Conservation (phyloP, 306 rosid species). For the Ormosia semicastrata region DNA sequence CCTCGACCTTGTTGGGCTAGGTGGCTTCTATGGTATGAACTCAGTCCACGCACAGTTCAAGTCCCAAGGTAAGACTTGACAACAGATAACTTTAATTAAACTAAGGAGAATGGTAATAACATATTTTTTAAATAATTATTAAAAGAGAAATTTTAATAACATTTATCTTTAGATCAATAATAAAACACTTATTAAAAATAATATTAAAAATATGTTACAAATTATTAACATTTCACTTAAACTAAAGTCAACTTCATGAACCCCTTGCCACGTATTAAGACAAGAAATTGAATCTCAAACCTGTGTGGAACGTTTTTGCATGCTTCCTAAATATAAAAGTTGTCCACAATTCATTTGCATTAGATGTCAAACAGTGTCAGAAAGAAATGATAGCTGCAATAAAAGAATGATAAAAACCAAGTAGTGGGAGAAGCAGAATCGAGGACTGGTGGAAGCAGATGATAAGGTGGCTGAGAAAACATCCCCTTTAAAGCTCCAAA, state of each 20-base stretch:
- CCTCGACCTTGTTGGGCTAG: neutral
- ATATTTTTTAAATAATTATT: too few species aligned
- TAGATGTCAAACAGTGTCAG: neutral
- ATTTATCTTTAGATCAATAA: too few species aligned
- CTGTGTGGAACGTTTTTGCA: conserved; percentile 20
- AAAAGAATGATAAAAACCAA: conserved; percentile 31
- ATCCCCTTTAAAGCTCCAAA: conserved; percentile 23
- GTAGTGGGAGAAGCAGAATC: conserved; percentile 57
- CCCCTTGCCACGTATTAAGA: neutral
- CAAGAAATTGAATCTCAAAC: neutral
- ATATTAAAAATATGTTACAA: too few species aligned
- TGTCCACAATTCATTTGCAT: neutral
- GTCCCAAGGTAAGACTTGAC: neutral
- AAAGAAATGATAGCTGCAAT: conserved; percentile 35
- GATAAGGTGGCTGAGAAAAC: conserved; percentile 40
- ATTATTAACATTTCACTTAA: too few species aligned
- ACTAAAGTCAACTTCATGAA: neutral
- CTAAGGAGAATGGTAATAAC: neutral
- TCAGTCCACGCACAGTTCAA: neutral
- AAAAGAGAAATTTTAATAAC: too few species aligned
- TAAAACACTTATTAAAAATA: too few species aligned
- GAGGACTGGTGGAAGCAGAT: conserved; percentile 40
- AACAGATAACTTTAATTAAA: neutral
- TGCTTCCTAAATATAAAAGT: neutral
- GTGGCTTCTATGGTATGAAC: neutral